A percentile compares a stretch with the other conserved stretches of the same genome.
Conservation (phyloP, 2,329 filamentous ascomycete species). For the Tolypocladium tundrense region DNA sequence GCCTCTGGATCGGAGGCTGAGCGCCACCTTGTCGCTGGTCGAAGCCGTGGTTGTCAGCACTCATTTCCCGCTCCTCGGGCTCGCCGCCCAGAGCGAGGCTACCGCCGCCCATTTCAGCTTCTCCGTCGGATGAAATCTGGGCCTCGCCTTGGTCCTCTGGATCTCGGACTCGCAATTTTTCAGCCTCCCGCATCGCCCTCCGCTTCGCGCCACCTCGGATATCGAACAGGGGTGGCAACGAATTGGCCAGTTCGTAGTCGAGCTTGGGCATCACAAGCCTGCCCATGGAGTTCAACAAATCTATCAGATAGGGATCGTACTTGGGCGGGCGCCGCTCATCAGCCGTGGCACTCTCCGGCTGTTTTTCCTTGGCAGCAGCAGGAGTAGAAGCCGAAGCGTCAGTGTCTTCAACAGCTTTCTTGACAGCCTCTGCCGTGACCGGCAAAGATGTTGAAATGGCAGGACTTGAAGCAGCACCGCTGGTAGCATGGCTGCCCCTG, state of each 20-base stretch:
- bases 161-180: slow-evolving; percentile 41
- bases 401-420: slow-evolving; percentile 28
- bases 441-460: slow-evolving; percentile 54
- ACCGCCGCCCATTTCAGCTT: slow-evolving; percentile 65
- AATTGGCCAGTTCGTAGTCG: slow-evolving; percentile 11
- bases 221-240: slow-evolving; percentile 68
- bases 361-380: slow-evolving; percentile 7
- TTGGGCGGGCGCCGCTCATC: background rate
- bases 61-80: slow-evolving; percentile 66
- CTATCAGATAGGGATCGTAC: slow-evolving; percentile 18
- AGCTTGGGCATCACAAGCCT: slow-evolving; percentile 20
- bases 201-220: slow-evolving; percentile 72
- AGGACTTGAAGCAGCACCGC: slow-evolving; percentile 72
- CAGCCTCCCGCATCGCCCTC: slow-evolving; percentile 65
- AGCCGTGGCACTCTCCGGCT: slow-evolving; percentile 5
- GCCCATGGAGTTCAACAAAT: slow-evolving; percentile 26
- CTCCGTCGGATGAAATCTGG: slow-evolving; percentile 53
- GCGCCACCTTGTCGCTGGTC: slow-evolving; percentile 56
- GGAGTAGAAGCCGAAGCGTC: slow-evolving; percentile 16
- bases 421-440: slow-evolving; percentile 37
- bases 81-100: slow-evolving; percentile 88
- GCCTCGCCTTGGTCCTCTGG: slow-evolving; percentile 36
- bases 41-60: slow-evolving; percentile 38
- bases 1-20: slow-evolving; percentile 68
- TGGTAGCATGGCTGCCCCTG: slow-evolving; percentile 70